phyloP scores from a whole-genome alignment of 2,329 filamentous ascomycete genomes.

The Penicillium brevicompactum region DNA sequence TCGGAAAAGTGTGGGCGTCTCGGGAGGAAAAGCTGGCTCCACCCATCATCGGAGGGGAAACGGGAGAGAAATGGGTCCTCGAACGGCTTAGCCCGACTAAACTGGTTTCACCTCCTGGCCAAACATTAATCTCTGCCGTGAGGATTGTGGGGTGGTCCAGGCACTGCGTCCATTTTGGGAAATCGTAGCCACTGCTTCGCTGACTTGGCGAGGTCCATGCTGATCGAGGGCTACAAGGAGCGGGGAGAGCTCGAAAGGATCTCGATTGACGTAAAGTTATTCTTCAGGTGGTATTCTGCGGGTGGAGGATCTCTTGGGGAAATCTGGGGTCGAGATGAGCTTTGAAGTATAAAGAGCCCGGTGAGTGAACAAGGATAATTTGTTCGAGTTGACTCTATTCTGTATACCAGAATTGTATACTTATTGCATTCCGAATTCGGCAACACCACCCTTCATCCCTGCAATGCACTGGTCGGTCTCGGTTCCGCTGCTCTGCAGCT shows the following conservation, averaged over 20 bases:
- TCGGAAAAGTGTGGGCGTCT: conserved; percentile 3
- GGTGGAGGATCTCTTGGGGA: neutral
- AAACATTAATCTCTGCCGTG: neutral
- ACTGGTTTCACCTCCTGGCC: neutral
- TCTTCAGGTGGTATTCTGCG: conserved; percentile 3
- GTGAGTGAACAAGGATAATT: neutral
- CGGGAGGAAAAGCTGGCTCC: conserved; percentile 2
- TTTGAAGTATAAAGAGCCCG: neutral
- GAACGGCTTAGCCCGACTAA: conserved; percentile 2
- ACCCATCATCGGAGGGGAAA: neutral
- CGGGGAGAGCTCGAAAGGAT: conserved; percentile 6
- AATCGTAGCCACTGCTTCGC: conserved; percentile 15
- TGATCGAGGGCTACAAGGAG: conserved; percentile 6
- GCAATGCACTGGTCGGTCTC: conserved; percentile 16
- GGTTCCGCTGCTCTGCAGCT: conserved; percentile 16
- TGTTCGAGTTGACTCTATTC: neutral
- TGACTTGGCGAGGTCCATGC: conserved; percentile 16
- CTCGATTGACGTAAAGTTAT: conserved; percentile 8
- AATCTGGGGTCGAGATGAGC: neutral
- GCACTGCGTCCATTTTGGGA: conserved; percentile 10
- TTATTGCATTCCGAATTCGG: neutral
- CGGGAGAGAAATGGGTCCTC: neutral
- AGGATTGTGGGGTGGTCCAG: neutral
- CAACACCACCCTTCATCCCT: neutral
- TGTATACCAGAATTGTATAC: neutral